Evolutionary conservation across 345 rosid species (phyloP), one percentile per base, ranked within the genome.

Genomic region (Moricandia arvensis): DNA sequence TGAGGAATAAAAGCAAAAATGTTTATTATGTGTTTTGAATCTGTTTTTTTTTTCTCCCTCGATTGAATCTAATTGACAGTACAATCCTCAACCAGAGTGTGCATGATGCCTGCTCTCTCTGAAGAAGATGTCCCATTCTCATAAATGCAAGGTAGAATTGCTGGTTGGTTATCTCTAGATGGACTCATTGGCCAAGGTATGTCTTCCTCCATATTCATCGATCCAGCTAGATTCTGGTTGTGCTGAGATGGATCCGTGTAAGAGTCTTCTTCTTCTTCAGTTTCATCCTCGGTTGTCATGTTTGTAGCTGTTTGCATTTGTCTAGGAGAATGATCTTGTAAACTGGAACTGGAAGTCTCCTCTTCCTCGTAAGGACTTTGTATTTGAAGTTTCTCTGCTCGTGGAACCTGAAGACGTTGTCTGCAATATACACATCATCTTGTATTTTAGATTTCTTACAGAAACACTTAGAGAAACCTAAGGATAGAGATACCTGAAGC

Each of bases 111-210:
- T 54, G 63, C 30, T 4, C 18, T 71, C 26, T 10, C 59, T 11
- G 75, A 62, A 5, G 71, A 63, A 76, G 80, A 63, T 63, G 80
- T 76, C 38, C 66, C 80, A 30, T 62, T 63, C 51, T 76, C 75
- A 8, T 63, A 30, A 76, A 62, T 17, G 10, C 27, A 26, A 10
- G 70, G 75, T 13, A 69, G 59, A 30, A 4, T 29, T 69, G 4
- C 1, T 53, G 80, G 29, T 69, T 59, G 5, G n/a, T 37, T 27
- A 53, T 15, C 30, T 62, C n/a, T 69, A 13, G 64, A 54, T 70
- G 80, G 59, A 76, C 66, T 76, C 38, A 55, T 10, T 41, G 71
- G 60, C 80, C 53, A 41, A 70, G 75, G 80, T 63, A 70, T 63
- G 71, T 63, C 53, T 27, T 78, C 76, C 80, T 66, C 72, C 68